These are phyloP conservation scores for Calamus simplicifolius DNA, from an alignment of 176 grass and related monocot species.

Conservation along the genomic window DNA sequence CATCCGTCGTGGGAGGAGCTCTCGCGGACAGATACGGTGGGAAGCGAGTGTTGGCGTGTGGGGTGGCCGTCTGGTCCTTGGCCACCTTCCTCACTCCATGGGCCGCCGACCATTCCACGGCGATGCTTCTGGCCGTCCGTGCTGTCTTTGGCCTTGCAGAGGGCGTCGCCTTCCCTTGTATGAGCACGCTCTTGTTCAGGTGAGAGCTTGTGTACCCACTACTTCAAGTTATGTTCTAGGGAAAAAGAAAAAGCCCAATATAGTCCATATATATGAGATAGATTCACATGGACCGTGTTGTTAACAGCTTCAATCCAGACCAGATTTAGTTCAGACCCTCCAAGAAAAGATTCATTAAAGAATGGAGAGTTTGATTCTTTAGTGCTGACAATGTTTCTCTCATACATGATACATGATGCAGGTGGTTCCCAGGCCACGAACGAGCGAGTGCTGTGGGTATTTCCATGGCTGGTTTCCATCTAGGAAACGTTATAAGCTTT, in stretches of 20 bases:
- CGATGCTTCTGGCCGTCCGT: conserved; percentile 58
- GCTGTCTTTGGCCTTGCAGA: conserved; percentile 81
- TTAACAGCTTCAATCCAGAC: too few relatives aligned
- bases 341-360: too few relatives aligned
- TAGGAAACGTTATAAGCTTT: conserved; percentile 97
- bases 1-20: conserved; percentile 87
- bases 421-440: conserved; percentile 92
- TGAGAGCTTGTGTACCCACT: conserved; percentile 22
- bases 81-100: conserved; percentile 94
- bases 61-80: conserved; percentile 76
- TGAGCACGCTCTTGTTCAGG: conserved; percentile 93
- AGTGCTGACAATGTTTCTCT: too few relatives aligned
- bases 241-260: too few relatives aligned
- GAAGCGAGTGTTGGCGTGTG: conserved; percentile 83
- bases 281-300: too few relatives aligned
- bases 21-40: conserved; percentile 85
- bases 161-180: conserved; percentile 93
- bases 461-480: conserved; percentile 95
- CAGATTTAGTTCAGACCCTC: too few relatives aligned
- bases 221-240: neutral
- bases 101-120: conserved; percentile 62
- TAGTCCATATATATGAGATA: too few relatives aligned
- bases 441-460: conserved; percentile 79
- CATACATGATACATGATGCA: conserved; percentile 26
- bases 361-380: too few relatives aligned